Evolutionary conservation across 345 rosid genomes (phyloP).

Genomic region (Eucalyptus guilfoylei): DNA sequence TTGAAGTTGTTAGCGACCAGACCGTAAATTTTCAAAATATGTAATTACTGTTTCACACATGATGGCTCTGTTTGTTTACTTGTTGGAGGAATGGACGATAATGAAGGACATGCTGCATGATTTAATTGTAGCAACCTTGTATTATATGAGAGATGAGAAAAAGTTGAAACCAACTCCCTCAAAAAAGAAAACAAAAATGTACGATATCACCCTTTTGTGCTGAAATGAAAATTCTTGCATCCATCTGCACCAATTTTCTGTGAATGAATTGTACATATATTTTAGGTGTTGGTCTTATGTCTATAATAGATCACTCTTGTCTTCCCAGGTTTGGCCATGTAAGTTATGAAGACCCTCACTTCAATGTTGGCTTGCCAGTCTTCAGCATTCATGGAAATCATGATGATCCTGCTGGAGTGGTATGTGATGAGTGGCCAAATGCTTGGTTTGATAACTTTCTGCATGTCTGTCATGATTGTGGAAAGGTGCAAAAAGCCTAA

Average conservation of each 20-base stretch:
- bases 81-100: neutral
- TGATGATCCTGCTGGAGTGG: conserved; percentile 99
- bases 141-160: neutral
- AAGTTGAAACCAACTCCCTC: neutral
- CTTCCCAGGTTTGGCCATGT: conserved; percentile 85
- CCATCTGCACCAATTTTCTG: neutral
- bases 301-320: neutral
- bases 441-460: neutral
- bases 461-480: neutral
- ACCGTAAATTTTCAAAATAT: conserved; percentile 73
- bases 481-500: neutral
- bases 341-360: conserved; percentile 97
- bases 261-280: neutral
- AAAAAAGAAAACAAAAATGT: neutral
- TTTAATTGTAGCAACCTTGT: neutral
- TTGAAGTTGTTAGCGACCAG: conserved; percentile 98
- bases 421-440: conserved; percentile 14
- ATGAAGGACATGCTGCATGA: neutral
- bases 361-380: conserved; percentile 93
- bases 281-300: neutral
- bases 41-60: conserved; percentile 16
- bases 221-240: neutral
- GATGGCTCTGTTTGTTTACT: neutral
- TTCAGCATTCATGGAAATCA: conserved; percentile 98
- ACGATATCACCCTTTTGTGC: neutral